Base-by-base conservation (phyloP, 1,284 basidiomycete genomes). In the Pascua sp. region DNA sequence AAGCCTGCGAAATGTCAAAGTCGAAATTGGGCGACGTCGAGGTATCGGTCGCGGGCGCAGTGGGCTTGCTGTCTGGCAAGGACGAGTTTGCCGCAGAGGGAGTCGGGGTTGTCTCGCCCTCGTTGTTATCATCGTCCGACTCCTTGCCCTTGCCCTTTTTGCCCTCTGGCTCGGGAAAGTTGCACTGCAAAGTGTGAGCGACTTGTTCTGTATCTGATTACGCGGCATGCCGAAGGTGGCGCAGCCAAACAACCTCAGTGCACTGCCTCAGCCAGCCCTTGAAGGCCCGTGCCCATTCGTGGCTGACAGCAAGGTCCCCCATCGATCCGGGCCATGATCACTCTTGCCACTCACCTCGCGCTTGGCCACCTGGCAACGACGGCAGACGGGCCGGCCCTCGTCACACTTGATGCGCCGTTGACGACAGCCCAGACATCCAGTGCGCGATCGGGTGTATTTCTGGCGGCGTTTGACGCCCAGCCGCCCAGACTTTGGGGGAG, bases 351-450 rank as follows among this genome's bases (percentile, higher is more conserved):
- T 61, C 57, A 75, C 73, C 51, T 63, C 61, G 48, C 69, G 70
- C 62, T 72, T 75, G 8, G 72, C 71, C 8, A 72, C 71, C 17
- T 65, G 55, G 56, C 75, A 76, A 39, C 70, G 61, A 42, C 70
- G 66, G 55, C 75, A 76, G 5, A 69, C 51, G 12, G 75, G 75
- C 41, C 68, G 61, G 4, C 63, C 69, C 49, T 75, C 75, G 57
- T 75, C 75, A 49, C 75, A 76, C 58, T 76, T 76, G 59, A 76
- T 75, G 41, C 75, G 57, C 46, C 75, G 66, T 0, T 67, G 56
- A 11, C 75, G 60, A 63, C 75, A 76, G 39, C 66, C 69, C 18
- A 75, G 61, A 59, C 75, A 76, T 0, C 75, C 75, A 2, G 73
- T 74, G 44, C 72, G 63, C 3, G 75, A 72, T 16, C 75, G 56